These are phyloP conservation scores for Malania oleifera DNA, from an alignment of 164 flowering plant species.

Conservation along the genomic window DNA sequence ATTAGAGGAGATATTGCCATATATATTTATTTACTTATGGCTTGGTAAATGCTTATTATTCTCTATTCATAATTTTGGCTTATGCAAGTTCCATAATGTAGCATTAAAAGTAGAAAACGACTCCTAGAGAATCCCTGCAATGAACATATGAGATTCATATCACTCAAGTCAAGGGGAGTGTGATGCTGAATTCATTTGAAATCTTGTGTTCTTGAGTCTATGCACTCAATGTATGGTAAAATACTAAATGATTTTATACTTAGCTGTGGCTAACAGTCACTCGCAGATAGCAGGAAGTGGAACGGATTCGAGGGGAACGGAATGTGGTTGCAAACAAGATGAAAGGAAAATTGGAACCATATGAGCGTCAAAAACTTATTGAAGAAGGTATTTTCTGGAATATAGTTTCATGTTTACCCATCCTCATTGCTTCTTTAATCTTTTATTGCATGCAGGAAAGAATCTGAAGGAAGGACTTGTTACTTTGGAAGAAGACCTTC, in stretches of 20 bases:
- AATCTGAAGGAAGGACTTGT: conserved; percentile 63
- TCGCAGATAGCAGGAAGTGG: conserved; percentile 95
- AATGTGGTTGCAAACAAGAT: conserved; percentile 88
- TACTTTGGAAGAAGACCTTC: conserved; percentile 68
- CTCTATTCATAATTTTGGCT: no score
- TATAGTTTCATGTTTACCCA: background rate
- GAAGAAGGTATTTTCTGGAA: conserved; percentile 59
- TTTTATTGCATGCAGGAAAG: conserved; percentile 49
- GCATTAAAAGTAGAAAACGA: no score
- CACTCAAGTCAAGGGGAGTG: no score
- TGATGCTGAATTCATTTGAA: no score
- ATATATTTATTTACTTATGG: no score
- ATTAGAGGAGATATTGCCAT: no score
- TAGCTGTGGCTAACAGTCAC: conserved; percentile 47
- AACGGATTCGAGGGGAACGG: conserved; percentile 80
- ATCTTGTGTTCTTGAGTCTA: no score
- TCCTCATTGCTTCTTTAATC: background rate
- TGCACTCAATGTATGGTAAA: no score
- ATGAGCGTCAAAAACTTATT: conserved; percentile 70
- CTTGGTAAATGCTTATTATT: no score
- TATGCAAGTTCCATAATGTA: no score
- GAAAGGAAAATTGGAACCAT: conserved; percentile 81
- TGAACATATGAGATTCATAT: no score
- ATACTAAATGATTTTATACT: conserved; percentile 10
- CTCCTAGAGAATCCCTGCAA: no score